Evolutionary conservation across 257 asterid genomes (phyloP).

Genomic region (Scutellaria minor): DNA sequence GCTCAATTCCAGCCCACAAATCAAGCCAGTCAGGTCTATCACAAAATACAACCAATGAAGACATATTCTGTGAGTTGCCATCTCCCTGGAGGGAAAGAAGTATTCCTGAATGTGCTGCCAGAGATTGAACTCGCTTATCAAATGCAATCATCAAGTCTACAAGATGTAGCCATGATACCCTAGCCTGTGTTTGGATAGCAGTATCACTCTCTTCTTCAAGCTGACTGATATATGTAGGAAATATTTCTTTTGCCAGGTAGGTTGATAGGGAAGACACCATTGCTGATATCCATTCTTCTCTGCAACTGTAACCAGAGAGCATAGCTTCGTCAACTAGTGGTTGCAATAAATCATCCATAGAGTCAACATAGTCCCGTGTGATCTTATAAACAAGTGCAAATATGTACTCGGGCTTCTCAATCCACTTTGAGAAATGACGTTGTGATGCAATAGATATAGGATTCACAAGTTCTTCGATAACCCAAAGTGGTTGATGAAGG

Average conservation of each 20-base stretch:
- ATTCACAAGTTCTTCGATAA: conserved; percentile 93
- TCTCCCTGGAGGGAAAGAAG: conserved; percentile 67
- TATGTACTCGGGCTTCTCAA: conserved; percentile 86
- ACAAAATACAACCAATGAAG: conserved; percentile 76
- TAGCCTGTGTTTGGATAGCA: conserved; percentile 57
- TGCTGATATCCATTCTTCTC: conserved; percentile 98
- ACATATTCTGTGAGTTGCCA: conserved; percentile 61
- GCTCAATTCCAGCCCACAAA: conserved; percentile 90
- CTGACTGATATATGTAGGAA: conserved; percentile 58
- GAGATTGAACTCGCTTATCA: conserved; percentile 70
- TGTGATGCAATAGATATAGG: conserved; percentile 83
- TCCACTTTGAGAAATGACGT: conserved; percentile 88
- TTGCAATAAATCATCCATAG: conserved; percentile 94
- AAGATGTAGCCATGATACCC: conserved; percentile 78
- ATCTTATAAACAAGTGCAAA: conserved; percentile 89
- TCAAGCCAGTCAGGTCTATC: conserved; percentile 99
- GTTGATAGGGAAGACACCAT: conserved; percentile 81
- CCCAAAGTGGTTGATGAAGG: conserved; percentile 93
- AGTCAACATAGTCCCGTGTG: conserved; percentile 88
- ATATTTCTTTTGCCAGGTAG: conserved; percentile 81
- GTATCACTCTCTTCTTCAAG: conserved; percentile 63
- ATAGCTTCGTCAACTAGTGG: conserved; percentile 93
- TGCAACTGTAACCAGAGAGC: conserved; percentile 94
- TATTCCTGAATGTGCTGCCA: conserved; percentile 76
- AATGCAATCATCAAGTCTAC: conserved; percentile 84